Evolutionary conservation across 2,329 filamentous ascomycete species (phyloP).

Genomic region (Ustulina deusta): DNA sequence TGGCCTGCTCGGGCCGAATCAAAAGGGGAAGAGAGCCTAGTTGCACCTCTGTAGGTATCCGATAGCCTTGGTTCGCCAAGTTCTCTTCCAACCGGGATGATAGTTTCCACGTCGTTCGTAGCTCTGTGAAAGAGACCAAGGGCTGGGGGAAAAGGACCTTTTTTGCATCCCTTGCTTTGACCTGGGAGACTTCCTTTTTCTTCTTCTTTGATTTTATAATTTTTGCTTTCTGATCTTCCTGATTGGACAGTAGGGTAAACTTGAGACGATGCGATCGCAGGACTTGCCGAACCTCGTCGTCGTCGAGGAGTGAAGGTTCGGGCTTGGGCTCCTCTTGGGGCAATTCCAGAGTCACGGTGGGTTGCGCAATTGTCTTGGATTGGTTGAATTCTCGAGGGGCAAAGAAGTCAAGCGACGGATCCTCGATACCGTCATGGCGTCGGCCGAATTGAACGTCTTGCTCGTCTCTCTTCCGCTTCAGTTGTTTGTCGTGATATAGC

Average conservation of each 20-base stretch:
- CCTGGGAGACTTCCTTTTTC: slow-evolving; percentile 59
- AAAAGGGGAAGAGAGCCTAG: slow-evolving; percentile 86
- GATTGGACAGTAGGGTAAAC: slow-evolving; percentile 76
- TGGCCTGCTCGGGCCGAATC: slow-evolving; percentile 67
- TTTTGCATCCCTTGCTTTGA: slow-evolving; percentile 65
- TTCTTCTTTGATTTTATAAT: slow-evolving; percentile 70
- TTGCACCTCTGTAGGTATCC: slow-evolving; percentile 92
- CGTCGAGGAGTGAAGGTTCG: slow-evolving; percentile 62
- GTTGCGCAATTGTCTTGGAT: slow-evolving; percentile 44
- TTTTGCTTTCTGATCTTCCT: slow-evolving; percentile 60
- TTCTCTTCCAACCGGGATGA: slow-evolving; percentile 81
- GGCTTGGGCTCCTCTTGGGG: slow-evolving; percentile 39
- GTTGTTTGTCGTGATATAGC: slow-evolving; percentile 70
- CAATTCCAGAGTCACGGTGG: slow-evolving; percentile 37
- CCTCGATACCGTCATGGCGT: slow-evolving; percentile 52
- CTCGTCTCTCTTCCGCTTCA: slow-evolving; percentile 69
- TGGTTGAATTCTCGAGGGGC: slow-evolving; percentile 59
- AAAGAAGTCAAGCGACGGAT: slow-evolving; percentile 67
- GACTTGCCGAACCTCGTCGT: slow-evolving; percentile 79
- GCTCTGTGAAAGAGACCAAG: slow-evolving; percentile 78
- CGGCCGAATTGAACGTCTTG: slow-evolving; percentile 48
- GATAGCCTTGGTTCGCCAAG: slow-evolving; percentile 84
- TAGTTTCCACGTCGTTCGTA: slow-evolving; percentile 78
- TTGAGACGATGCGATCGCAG: slow-evolving; percentile 87
- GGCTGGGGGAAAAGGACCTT: slow-evolving; percentile 81